These are phyloP conservation scores for Nakaseomyces bracarensis DNA, from an alignment of 1,139 yeast species.

Conservation along the genomic window DNA sequence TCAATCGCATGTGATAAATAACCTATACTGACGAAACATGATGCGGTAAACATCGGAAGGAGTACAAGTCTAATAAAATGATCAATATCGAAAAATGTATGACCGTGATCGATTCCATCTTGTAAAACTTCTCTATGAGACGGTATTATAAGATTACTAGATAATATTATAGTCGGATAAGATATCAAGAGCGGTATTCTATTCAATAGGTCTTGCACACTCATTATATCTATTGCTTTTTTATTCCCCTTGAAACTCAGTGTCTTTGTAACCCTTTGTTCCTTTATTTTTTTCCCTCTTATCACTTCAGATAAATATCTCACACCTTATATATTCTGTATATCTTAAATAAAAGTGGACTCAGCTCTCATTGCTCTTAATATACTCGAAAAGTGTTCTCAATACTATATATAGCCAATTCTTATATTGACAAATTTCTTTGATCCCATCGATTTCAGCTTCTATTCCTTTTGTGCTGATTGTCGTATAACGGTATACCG, in stretches of 20 bases:
- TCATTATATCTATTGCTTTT: constrained; percentile 32
- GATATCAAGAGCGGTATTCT: constrained; percentile 33
- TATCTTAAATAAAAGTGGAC: too few relatives aligned
- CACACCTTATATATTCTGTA: too few relatives aligned
- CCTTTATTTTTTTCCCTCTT: constrained; percentile 24
- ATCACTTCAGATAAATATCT: too few relatives aligned
- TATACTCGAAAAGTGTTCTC: too few relatives aligned
- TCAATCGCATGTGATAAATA: background rate
- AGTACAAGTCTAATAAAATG: constrained; percentile 14
- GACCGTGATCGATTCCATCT: constrained; percentile 1
- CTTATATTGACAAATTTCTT: too few relatives aligned
- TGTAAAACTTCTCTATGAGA: constrained; percentile 11
- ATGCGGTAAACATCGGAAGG: constrained; percentile 28
- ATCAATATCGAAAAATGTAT: constrained; percentile 1
- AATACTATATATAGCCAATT: too few relatives aligned
- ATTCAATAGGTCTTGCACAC: constrained; percentile 20
- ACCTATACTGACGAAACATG: constrained; percentile 12
- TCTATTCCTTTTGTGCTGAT: too few relatives aligned
- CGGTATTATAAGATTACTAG: constrained; percentile 29
- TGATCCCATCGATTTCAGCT: too few relatives aligned
- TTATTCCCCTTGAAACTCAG: too few relatives aligned
- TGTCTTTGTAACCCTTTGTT: too few relatives aligned
- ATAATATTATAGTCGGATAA: constrained; percentile 33
- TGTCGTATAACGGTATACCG: too few relatives aligned
- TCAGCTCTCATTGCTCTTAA: too few relatives aligned